Conservation (phyloP, 1,139 yeast genomes). For the Ogataea hybrid region DNA sequence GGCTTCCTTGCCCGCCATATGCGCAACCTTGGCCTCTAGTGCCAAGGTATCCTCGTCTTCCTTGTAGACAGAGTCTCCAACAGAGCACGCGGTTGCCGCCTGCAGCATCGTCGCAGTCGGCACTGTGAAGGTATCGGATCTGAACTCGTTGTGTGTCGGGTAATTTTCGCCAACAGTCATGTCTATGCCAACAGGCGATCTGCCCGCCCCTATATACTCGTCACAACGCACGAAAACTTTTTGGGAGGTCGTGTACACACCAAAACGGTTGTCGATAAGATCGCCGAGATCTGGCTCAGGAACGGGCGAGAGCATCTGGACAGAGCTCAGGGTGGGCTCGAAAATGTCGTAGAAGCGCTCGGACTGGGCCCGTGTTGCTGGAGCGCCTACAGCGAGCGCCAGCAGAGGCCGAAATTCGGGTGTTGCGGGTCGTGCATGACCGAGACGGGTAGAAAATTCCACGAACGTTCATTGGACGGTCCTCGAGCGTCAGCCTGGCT, state of each 20-base stretch:
- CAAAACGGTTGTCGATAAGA: constrained; percentile 1
- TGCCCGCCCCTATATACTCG: constrained; percentile 5
- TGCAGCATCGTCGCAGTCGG: constrained; percentile 78
- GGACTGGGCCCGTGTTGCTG: neutral
- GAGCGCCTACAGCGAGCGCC: neutral
- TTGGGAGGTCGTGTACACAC: constrained; percentile 8
- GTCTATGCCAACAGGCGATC: neutral
- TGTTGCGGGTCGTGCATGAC: constrained; percentile 7
- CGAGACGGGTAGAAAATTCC: constrained; percentile 11
- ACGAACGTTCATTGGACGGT: constrained; percentile 4
- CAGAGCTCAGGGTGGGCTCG: neutral
- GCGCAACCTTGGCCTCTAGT: constrained; percentile 66
- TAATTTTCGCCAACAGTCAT: constrained; percentile 14
- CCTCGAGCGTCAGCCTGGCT: neutral
- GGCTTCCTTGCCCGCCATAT: constrained; percentile 77
- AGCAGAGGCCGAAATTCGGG: neutral
- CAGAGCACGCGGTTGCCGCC: constrained; percentile 57
- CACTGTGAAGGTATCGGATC: constrained; percentile 92
- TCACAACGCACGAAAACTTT: constrained; percentile 10
- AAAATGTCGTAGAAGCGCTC: neutral
- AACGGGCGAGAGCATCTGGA: neutral
- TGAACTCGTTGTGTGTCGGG: constrained; percentile 40
- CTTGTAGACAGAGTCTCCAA: constrained; percentile 87
- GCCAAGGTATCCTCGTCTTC: constrained; percentile 73
- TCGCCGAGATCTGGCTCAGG: no score